Base-by-base conservation (phyloP, 176 grass and related monocot species). In the Hordeum vulgare region DNA sequence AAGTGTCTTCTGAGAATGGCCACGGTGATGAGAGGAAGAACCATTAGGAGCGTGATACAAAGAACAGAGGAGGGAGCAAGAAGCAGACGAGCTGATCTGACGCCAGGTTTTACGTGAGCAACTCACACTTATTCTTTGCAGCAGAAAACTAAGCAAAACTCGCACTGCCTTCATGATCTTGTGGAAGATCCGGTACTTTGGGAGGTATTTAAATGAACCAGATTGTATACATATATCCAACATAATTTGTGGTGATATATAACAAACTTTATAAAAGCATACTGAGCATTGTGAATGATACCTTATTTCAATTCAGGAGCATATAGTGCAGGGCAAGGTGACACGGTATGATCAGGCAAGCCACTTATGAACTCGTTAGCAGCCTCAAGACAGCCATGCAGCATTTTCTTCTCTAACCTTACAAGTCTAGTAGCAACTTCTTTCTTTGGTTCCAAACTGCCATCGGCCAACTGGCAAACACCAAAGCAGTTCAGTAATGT, bases 331-430 rank as follows among this genome's bases (percentile, higher is more conserved):
- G 91, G 96, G 69, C 96, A 99, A 78, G 96, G 96, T 24, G 68
- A 96, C 36, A 99, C 68, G 20, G 83, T 94, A 84, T 90, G 78
- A 67, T 99, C 93, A 60, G 96, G 93, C 89, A 99, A 90, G 11
- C 90, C 74, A 41, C 83, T 87, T 91, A 94, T 96, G 34, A 99
- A 75, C 80, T 93, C 85, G 10, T 81, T 85, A 77, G 80, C 87
- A 75, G 80, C 93, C 86, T 88, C 83, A 72, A 98, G 86, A 89
- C 91, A 98, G 60, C 83, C 91, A 92, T 94, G 96, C 59, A 98
- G 82, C 74, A 98, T 94, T 86, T 90, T 98, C 87, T 98, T 98
- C 71, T 98, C 96, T 62, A 96, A 80, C 70, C 85, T 96, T 72
- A 96, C 83, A 88, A 96, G 96, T 57, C 94, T 91, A 57, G 81